These are phyloP conservation scores for Cinnamomum chago DNA, from an alignment of 164 flowering plant species.

Conservation along the genomic window DNA sequence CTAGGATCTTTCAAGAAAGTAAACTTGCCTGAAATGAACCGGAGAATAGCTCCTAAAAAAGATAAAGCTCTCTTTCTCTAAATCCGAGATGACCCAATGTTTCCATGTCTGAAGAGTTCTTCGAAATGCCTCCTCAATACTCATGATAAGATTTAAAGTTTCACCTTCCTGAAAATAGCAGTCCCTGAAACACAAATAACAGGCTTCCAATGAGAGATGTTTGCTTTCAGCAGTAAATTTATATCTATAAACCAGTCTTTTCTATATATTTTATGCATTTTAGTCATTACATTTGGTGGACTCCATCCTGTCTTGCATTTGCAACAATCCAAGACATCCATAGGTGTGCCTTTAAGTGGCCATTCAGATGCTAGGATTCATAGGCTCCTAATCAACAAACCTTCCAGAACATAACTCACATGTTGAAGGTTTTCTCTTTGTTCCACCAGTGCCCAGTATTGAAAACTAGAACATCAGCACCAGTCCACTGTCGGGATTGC, in stretches of 20 bases:
- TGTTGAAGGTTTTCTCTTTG: slow-evolving; percentile 45
- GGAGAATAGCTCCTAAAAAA: slow-evolving; percentile 74
- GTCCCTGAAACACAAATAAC: slow-evolving; percentile 41
- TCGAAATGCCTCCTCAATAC: slow-evolving; percentile 17
- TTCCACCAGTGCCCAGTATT: slow-evolving; percentile 95
- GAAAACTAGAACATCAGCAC: slow-evolving; percentile 70
- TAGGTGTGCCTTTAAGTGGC: too few species aligned
- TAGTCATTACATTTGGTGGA: too few species aligned
- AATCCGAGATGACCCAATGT: slow-evolving; percentile 38
- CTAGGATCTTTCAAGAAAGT: too few species aligned
- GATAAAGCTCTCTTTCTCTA: slow-evolving; percentile 32
- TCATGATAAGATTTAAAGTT: slow-evolving; percentile 22
- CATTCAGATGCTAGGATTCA: too few species aligned
- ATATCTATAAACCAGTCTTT: too few species aligned
- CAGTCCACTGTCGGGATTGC: slow-evolving; percentile 52
- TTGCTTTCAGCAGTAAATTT: neutral
- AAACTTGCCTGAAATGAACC: slow-evolving; percentile 48
- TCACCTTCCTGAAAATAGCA: slow-evolving; percentile 30
- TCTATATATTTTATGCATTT: too few species aligned
- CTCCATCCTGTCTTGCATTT: too few species aligned
- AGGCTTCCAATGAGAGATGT: neutral
- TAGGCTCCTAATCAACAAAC: too few species aligned
- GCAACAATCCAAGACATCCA: too few species aligned
- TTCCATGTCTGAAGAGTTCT: slow-evolving; percentile 56
- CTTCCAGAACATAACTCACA: slow-evolving; percentile 27